Conservation (phyloP, 75 land plant genomes). For the Ceratopteris richardii region DNA sequence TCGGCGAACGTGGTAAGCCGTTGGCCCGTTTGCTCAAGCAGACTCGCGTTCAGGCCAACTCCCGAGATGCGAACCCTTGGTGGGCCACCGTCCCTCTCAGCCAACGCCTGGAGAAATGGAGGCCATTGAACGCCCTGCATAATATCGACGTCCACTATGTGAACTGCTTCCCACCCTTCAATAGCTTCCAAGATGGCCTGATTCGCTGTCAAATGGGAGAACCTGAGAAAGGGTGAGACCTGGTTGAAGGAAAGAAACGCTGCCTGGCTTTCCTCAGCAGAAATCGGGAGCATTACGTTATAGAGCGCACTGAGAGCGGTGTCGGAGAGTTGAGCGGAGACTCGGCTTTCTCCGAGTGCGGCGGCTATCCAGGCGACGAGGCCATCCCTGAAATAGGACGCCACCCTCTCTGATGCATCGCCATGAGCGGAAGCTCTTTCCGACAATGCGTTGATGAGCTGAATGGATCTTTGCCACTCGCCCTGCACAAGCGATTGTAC, state of each 20-base stretch:
- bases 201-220: slow-evolving; percentile 83
- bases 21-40: slow-evolving; percentile 38
- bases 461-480: slow-evolving; percentile 45
- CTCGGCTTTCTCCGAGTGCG: not conserved
- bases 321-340: slow-evolving; percentile 8
- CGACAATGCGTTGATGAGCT: slow-evolving; percentile 35
- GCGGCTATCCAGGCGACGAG: slow-evolving; percentile 27
- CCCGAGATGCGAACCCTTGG: slow-evolving; percentile 9
- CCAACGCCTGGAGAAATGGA: slow-evolving; percentile 81
- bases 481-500: slow-evolving; percentile 44
- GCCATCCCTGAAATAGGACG: slow-evolving; percentile 45
- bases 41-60: slow-evolving; percentile 8
- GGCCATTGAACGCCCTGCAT: slow-evolving; percentile 94
- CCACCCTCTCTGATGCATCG: slow-evolving; percentile 65
- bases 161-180: slow-evolving; percentile 38
- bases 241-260: slow-evolving; percentile 64
- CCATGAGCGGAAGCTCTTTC: slow-evolving; percentile 42
- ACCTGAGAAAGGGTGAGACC: slow-evolving; percentile 68
- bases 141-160: slow-evolving; percentile 75
- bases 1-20: slow-evolving; percentile 47
- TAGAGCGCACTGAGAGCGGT: not conserved
- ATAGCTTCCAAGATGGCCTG: slow-evolving; percentile 87
- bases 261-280: slow-evolving; percentile 3
- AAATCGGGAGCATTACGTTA: not conserved
- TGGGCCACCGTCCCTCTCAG: slow-evolving; percentile 44